Evolutionary conservation across 1,139 yeast genomes (phyloP).

Genomic region (Saccharomyces hybrid): DNA sequence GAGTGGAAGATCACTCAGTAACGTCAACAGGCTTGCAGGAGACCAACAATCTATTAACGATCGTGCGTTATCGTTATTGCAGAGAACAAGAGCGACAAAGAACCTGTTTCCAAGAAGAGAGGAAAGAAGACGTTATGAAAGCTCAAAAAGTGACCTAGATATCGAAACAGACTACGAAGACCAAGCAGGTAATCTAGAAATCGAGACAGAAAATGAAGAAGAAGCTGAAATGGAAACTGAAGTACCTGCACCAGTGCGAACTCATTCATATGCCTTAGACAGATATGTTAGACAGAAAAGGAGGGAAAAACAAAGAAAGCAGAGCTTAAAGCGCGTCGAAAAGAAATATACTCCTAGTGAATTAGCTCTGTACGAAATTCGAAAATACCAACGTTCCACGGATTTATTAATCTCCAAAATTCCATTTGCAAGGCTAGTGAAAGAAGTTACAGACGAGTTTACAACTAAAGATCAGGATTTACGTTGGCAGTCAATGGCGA

Average conservation of each 20-base stretch:
- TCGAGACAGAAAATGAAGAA: not conserved
- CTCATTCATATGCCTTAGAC: constrained; percentile 1
- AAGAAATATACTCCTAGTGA: constrained; percentile 67
- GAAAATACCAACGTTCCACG: constrained; percentile 70
- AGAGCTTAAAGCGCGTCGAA: constrained; percentile 21
- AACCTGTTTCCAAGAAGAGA: constrained; percentile 17
- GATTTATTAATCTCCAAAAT: constrained; percentile 71
- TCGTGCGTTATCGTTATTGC: constrained; percentile 25
- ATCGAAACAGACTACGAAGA: not conserved
- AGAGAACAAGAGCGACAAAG: constrained; percentile 28
- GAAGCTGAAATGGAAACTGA: not conserved
- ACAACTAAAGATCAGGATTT: constrained; percentile 46
- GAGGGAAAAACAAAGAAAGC: constrained; percentile 2
- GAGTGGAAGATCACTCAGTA: constrained; percentile 2
- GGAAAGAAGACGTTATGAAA: constrained; percentile 19
- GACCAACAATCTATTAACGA: constrained; percentile 25
- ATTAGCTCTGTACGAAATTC: constrained; percentile 66
- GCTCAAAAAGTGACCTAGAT: not conserved
- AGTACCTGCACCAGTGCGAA: not conserved
- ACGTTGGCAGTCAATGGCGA: constrained; percentile 87
- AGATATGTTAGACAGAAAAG: constrained; percentile 5
- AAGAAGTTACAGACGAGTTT: constrained; percentile 73
- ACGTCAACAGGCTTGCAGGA: constrained; percentile 12
- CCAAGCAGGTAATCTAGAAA: not conserved
- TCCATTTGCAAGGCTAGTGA: constrained; percentile 80